Base-by-base conservation (phyloP, 2,329 filamentous ascomycete species). In the Emmonsiellopsis sp. region DNA sequence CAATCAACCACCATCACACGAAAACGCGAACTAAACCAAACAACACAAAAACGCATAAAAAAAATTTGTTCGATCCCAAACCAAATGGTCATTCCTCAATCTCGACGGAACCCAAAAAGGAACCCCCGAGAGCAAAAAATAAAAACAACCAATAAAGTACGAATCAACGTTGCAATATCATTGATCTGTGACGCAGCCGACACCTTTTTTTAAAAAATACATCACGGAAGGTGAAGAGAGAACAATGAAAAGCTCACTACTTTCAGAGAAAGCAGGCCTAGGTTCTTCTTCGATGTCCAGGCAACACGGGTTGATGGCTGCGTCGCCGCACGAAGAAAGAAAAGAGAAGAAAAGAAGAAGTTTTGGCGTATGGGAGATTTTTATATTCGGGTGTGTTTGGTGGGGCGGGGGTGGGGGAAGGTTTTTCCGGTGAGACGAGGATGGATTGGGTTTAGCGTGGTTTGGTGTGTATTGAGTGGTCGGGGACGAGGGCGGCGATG, bases 301-400 rank as follows among this genome's bases (percentile, higher is more conserved):
- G 86, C 85, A 90, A 90, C 85, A 87, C 83, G 85, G 85, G 82
- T 76, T 78, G 74, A 68, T 73, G 74, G 80, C 84, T 78, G 82
- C 84, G 82, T 83, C 83, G 85, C 86, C 86, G 86, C 86, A 90
- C 85, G 77, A 88, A 79, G 82, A 80, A 78, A 74, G 74, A 77
- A 80, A 81, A 73, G 67, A 71, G 65, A 70, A 71, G 67, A 70
- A 60, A 54, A 21, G 13, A 11, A 51, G 58, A 58, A 63, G 57
- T 55, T 31, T 49, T 55, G 2, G 9, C 46, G n/a, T 13, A 8
- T 43, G 39, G 7, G 42, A 6, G 8, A 10, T 21, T 49, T 49
- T 40, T 49, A 45, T 42, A 40, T 21, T 9, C 6, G 33, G 21
- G 34, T 52, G 40, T 43, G 49, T 44, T 27, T 27, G 17, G 9